Conservation (phyloP, 2,329 filamentous ascomycete species). For the Septoria petroselini region DNA sequence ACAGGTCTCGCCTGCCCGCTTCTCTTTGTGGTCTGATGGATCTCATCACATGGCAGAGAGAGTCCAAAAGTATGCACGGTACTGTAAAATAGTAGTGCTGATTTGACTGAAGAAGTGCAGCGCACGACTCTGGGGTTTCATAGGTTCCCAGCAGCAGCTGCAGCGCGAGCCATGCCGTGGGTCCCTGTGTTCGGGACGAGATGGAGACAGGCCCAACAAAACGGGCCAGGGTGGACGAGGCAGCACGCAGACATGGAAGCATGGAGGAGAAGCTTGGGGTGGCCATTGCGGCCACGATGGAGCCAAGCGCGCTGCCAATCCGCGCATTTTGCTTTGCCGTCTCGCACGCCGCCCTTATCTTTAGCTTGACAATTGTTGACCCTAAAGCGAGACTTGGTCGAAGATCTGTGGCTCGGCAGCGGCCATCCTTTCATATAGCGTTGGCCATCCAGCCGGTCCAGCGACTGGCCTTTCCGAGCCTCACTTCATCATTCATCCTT, state of each 20-base stretch:
- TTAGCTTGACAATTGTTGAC: conserved; percentile 4
- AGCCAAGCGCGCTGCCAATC: neutral
- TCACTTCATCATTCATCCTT: neutral
- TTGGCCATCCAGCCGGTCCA: conserved; percentile 3
- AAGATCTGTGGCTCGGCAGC: conserved; percentile 4
- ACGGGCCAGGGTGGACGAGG: neutral
- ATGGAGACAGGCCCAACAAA: neutral
- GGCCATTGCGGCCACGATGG: neutral
- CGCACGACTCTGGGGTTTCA: no score
- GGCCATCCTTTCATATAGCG: conserved; percentile 7
- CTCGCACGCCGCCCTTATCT: conserved; percentile 9
- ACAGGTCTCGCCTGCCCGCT: neutral
- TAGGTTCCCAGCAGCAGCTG: no score
- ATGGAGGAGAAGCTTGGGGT: neutral
- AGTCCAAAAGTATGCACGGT: no score
- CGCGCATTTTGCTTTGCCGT: neutral
- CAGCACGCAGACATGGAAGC: conserved; percentile 6
- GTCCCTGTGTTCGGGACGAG: neutral
- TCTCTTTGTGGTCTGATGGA: no score
- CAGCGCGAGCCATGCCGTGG: neutral
- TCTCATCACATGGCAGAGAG: no score
- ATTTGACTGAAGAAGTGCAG: no score
- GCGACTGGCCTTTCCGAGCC: conserved; percentile 5
- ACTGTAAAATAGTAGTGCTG: no score
- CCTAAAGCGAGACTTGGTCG: conserved; percentile 2